phyloP scores from a whole-genome alignment of 148 eudicot genomes.

The Chenopodium suecicum region DNA sequence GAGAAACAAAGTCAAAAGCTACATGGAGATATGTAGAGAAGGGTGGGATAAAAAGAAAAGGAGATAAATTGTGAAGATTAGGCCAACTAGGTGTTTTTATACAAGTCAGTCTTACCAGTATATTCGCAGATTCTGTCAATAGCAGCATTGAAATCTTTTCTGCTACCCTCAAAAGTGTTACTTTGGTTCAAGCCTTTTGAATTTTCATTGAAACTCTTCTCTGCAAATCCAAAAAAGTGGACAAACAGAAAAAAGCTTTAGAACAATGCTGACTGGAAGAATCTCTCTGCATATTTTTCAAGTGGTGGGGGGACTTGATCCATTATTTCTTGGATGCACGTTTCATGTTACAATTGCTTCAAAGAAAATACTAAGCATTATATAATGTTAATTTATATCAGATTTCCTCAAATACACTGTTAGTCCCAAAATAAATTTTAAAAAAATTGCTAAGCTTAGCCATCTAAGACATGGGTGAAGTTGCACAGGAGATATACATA shows the following conservation, averaged over 20 bases:
- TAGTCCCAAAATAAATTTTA: neutral
- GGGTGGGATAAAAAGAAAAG: neutral
- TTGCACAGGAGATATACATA: neutral
- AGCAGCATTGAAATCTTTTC: slow-evolving; percentile 96
- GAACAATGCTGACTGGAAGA: neutral
- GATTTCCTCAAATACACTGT: neutral
- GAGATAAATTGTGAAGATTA: neutral
- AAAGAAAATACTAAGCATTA: neutral
- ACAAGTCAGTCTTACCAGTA: slow-evolving; percentile 54
- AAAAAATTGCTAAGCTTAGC: neutral
- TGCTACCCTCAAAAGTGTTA: slow-evolving; percentile 82
- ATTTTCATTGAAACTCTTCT: slow-evolving; percentile 46
- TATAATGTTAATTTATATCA: neutral
- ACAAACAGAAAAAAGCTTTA: neutral
- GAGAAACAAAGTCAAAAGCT: slow-evolving; percentile 8
- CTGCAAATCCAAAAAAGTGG: slow-evolving; percentile 35
- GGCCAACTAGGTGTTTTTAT: neutral
- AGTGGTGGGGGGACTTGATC: no score
- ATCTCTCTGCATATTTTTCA: neutral
- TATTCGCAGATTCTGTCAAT: slow-evolving; percentile 91
- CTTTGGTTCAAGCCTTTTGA: slow-evolving; percentile 52
- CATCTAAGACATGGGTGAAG: neutral
- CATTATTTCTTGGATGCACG: neutral
- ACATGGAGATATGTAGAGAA: slow-evolving; percentile 8
- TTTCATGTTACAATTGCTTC: neutral